Evolutionary conservation across 768 basidiomycete genomes (phyloP), one percentile per base, ranked within the genome.

Genomic region (Scleroderma citrinum): DNA sequence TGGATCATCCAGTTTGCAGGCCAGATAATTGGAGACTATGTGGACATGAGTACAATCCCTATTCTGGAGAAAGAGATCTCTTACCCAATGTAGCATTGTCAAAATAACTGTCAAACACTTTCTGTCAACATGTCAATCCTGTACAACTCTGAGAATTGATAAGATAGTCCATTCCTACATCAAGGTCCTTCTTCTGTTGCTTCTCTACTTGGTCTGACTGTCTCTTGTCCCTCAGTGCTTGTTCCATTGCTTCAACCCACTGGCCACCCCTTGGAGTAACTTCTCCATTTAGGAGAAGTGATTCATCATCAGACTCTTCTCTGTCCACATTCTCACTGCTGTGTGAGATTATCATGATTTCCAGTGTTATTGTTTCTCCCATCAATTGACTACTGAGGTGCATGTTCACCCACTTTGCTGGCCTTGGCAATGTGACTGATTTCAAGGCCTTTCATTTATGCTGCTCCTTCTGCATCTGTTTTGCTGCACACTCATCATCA

Each of bases 111-210:
- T 45, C 23, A 46, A 53, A 49, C 1, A 49, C 31, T 20, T 58
- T 13, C 54, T 50, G 16, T 53, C 58, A n/a, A 43, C 44, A 66
- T 23, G 23, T 29, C 16, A 57, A 42, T 6, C 40, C 47, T 12
- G 14, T 14, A 6, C 52, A 42, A 14, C 41, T 42, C 2, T 48
- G 40, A 0, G 66, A 59, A 48, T 69, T 69, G n/a, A 68, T 55
- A 16, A 68, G 47, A 47, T 61, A 56, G 38, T 64, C 59, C 36
- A 69, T 24, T 1, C 49, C 61, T 6, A 51, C 56, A 7, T 59
- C 50, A 6, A 60, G 24, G 19, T 51, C 52, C 32, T 17, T 1
- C 16, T 46, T 55, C 30, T 21, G 19, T 36, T 39, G 35, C 31
- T 51, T 49, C 38, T 35, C 42, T 38, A n/a, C 13, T 30, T 47